Evolutionary conservation across 2,329 filamentous ascomycete genomes (phyloP), one percentile per base, ranked within the genome.

Genomic region (Cordyceps javanica): DNA sequence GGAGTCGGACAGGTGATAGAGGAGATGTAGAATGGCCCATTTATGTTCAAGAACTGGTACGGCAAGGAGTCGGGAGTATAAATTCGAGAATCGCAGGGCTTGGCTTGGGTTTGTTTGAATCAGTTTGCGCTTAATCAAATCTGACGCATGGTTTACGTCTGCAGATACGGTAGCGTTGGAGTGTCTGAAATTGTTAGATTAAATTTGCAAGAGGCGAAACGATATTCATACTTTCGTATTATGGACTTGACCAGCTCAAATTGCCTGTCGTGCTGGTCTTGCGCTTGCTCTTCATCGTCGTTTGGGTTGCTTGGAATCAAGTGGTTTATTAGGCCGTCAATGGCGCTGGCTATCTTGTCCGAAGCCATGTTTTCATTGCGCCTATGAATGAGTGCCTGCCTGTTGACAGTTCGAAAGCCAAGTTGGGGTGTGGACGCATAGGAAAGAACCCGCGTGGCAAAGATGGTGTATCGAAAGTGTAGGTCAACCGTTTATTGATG

Each of bases 41-140:
- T 99, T 99, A 72, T 96, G 89, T 66, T 90, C 89, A 45, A 99
- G 80, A 6, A 97, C 92, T 0, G 92, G 92, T 63, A 97, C 85
- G n/a, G 90, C 89, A 26, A 97, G 79, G 19, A 99, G 82, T 58
- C 91, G 83, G 34, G 90, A 91, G 73, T 97, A 96, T 28, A 99
- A 82, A 68, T 96, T 95, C 25, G 91, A 88, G 73, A 97, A 96
- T 61, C 87, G 83, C 21, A 93, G 79, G 3, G 92, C 91, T 72
- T 92, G 89, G 62, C 82, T 88, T 46, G 83, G 83, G 67, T 91
- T 90, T 64, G 87, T 88, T 65, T 89, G 85, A 59, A 95, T 83
- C 62, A 99, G 79, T 73, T 89, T 90, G 68, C 90, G 85, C 76
- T 93, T 94, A 72, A 99, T 97, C 66, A 96, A 76, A 70, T 97